Base-by-base conservation (phyloP, 352 stramenopile genomes). In the Pythium sp. region DNA sequence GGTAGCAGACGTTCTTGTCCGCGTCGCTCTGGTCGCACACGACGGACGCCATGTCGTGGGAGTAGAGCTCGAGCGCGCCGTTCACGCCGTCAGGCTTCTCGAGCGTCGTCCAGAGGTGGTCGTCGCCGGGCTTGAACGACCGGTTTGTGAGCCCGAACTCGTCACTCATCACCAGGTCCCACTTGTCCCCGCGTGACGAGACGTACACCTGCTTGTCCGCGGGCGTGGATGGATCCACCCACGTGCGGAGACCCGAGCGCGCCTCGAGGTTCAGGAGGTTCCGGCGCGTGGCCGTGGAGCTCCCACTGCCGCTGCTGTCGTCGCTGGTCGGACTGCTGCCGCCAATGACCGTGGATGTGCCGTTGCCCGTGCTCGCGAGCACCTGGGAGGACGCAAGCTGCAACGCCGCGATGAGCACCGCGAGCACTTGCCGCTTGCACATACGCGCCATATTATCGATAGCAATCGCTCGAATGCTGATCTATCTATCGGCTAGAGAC, bases 41-140 rank as follows among this genome's bases (percentile, higher is more conserved):
- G 32, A 90, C 76, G 38, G 75, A 78, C 26, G 73, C 83, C 78
- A 90, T 89, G 64, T 90, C 80, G 64, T 89, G 81, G 14, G 79
- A 82, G 70, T 90, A 90, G 47, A 80, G 68, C 65, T 89, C 79
- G 56, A 91, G 58, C 0, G 82, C 84, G 56, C 77, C 72, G 70
- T 92, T 91, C 28, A 87, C 84, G 20, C 82, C 83, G 58, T 92
- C 84, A 18, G 84, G 76, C 55, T 86, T 90, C n/a, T 91, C 79
- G 22, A 92, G 54, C 34, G 81, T 82, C 22, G 73, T 80, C 81
- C 81, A 92, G 2, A 93, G 20, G 51, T 87, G 78, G 66, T 92
- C 86, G 32, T 65, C 68, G 11, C 82, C 86, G 28, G 56, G 56
- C n/a, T 62, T 47, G 30, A 62, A 62, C 32, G 56, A 47, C 11